These are phyloP conservation scores for Eucalyptus fibrosa DNA, from an alignment of 345 rosid species.

Conservation along the genomic window DNA sequence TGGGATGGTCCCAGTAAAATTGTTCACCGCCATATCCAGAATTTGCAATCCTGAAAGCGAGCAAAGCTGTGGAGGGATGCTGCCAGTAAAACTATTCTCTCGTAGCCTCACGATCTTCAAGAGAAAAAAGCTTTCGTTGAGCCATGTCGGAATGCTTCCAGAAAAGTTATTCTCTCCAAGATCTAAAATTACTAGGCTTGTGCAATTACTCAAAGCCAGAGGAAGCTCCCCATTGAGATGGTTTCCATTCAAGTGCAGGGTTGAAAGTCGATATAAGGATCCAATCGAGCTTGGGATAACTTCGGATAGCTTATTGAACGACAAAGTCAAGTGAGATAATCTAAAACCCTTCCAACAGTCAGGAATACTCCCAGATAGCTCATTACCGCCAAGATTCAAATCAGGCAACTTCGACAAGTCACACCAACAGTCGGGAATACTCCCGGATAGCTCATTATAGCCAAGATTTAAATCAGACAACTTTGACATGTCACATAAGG, in stretches of 20 bases:
- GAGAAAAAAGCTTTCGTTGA: neutral
- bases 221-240: neutral
- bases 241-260: neutral
- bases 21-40: neutral
- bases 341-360: neutral
- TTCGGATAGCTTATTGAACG: neutral
- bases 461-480: neutral
- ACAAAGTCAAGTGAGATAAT: neutral
- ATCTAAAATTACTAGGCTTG: neutral
- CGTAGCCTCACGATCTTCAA: neutral
- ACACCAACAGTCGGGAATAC: neutral
- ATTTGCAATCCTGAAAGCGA: neutral
- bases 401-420: neutral
- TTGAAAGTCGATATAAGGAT: neutral
- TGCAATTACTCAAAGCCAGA: neutral
- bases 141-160: neutral
- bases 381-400: neutral
- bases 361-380: neutral
- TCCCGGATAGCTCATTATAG: neutral
- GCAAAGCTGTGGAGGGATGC: slow-evolving; percentile 3
- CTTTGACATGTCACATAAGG: neutral
- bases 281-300: neutral
- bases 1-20: neutral
- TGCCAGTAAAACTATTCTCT: neutral
- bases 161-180: neutral